Percentiles rank a stretch among this genome's conserved stretches.
phyloP scores from a whole-genome alignment of 306 rosid species.

The Dryas octopetala region DNA sequence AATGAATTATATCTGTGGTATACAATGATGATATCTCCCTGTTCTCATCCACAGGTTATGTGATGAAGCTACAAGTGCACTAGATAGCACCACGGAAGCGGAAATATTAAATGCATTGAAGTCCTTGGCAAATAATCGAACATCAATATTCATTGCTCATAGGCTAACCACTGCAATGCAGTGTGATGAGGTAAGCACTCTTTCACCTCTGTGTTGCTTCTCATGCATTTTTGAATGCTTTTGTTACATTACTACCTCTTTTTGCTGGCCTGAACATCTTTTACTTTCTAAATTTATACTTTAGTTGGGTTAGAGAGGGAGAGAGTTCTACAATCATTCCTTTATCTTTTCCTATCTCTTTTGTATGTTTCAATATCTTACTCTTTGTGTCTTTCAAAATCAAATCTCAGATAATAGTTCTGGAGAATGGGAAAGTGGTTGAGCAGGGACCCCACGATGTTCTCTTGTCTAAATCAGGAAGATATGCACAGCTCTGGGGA shows the following conservation, averaged over 20 bases:
- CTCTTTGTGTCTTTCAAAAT: slow-evolving; percentile 1
- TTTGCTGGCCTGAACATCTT: not conserved
- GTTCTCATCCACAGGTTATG: slow-evolving; percentile 59
- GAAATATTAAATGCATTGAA: slow-evolving; percentile 86
- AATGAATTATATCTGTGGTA: not conserved
- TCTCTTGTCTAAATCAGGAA: slow-evolving; percentile 75
- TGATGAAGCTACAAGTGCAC: slow-evolving; percentile 99
- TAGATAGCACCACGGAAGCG: slow-evolving; percentile 97
- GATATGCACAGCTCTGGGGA: slow-evolving; percentile 97
- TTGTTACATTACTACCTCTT: not conserved
- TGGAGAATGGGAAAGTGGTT: slow-evolving; percentile 89
- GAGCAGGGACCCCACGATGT: slow-evolving; percentile 94
- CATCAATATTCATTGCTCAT: slow-evolving; percentile 93
- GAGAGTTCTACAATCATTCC: not conserved
- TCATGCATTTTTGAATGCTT: not conserved
- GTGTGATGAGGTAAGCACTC: slow-evolving; percentile 72
- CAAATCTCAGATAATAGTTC: slow-evolving; percentile 69
- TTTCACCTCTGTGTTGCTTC: not conserved
- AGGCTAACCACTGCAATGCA: slow-evolving; percentile 99
- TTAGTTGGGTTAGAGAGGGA: not conserved
- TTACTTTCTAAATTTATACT: not conserved
- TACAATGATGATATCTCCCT: not conserved
- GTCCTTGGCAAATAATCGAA: slow-evolving; percentile 71
- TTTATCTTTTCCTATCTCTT: not conserved
- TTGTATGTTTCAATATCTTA: slow-evolving; percentile 1